Base-by-base conservation (phyloP, 2,329 filamentous ascomycete species). In the Didymella exigua region DNA sequence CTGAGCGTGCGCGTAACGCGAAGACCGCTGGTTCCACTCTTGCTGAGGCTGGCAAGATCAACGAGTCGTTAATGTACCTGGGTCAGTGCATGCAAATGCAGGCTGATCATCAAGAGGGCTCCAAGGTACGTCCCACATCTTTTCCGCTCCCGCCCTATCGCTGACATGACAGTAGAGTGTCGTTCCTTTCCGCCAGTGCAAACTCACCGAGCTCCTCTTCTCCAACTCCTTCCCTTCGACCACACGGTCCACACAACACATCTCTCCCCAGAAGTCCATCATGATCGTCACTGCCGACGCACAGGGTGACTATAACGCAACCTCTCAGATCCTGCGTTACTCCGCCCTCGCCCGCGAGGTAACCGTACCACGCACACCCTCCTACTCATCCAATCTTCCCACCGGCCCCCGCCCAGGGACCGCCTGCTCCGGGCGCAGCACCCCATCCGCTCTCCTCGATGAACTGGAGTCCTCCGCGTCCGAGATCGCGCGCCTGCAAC, bases 231-330 rank as follows among this genome's bases (percentile, higher is more conserved):
- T 80, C 65, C 70, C 81, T 47, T 68, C 78, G 67, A 66, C 67
- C 38, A 75, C 80, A 31, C 78, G 82, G 53, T 71, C 78, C 75
- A 14, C 78, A 49, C 56, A 80, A 62, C 72, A 75, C 55, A 73
- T 74, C 51, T 63, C 71, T 23, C 89, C 91, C 0, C 95, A 98
- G 72, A 93, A 89, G 68, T 93, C 89, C 1, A 86, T 96, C 66
- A 98, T 99, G 93, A 89, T 99, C 52, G 93, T 98, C 14, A 96
- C 93, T 0, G 95, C 93, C 3, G 93, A 99, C 68, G 91, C 95
- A 0, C 77, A 90, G 11, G 93, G 95, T 31, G 95, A 99, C 75
- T 97, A 93, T 79, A 98, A 98, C 70, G 92, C 95, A 11, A 99
- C 95, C 0, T 96, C 91, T 5, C 95, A 98, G 71, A 98, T 99